Base-by-base conservation (phyloP, 257 asterid species). In the Nicotiana knightiana region DNA sequence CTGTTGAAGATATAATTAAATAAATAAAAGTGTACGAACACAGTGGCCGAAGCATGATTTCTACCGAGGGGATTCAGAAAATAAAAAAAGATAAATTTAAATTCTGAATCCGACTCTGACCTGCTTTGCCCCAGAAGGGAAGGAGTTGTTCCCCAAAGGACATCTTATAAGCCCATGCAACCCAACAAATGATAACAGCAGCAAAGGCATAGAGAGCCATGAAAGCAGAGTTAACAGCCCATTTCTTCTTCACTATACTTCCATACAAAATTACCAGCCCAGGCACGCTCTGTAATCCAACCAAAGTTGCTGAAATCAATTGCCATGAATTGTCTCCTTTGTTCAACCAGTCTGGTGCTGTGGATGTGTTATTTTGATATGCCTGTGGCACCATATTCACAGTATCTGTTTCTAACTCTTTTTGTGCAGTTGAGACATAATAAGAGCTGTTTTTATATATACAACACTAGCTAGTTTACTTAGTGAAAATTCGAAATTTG, bases 271-370 rank as follows among this genome's bases (percentile, higher is more conserved):
- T 88, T 16, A 91, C 91, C 2, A 89, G 88, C 12, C 93, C 95
- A 3, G 95, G 93, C 39, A 91, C 84, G 84, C 91, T 89, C 67
- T 91, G 95, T 17, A 91, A 90, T 28, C 94, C 94, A 30, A 91
- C 92, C 61, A 91, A 90, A 15, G 94, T 89, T 43, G 93, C 94
- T 0, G 93, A 79, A 7, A 84, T 91, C 92, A 91, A 85, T 76
- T 91, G 95, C 95, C 95, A 91, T 13, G 93, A 91, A 83, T 91
- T 91, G 88, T 91, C 95, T 33, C 95, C 95, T 62, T 91, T 91
- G 91, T 88, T 91, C 39, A 91, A 78, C 95, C 93, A 91, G 17
- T 87, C 92, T 1, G 93, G 87, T 2, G 93, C 87, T 0, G 86
- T 89, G 0, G 91, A 82, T 0, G 90, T 85, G 87, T 84, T 85